Conservation (phyloP, 176 grass and related monocot species). For the Aechmea fasciata region DNA sequence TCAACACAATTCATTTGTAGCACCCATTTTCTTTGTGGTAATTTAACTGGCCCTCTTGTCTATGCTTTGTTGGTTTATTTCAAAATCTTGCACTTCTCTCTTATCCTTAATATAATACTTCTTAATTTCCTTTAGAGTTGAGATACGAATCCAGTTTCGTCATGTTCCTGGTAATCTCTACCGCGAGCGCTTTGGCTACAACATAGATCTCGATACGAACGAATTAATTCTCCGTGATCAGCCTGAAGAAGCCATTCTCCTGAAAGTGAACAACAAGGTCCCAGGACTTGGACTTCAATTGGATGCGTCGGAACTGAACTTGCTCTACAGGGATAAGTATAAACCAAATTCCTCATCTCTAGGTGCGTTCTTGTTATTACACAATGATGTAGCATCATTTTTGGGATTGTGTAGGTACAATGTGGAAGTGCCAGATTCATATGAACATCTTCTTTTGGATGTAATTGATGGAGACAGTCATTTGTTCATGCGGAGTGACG, state of each 20-base stretch:
- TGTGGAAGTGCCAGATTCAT: constrained; percentile 78
- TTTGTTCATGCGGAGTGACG: constrained; percentile 91
- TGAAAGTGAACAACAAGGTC: constrained; percentile 96
- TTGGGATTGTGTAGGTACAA: constrained; percentile 45
- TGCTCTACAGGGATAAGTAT: constrained; percentile 89
- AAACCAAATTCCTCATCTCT: not conserved
- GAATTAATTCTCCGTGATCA: constrained; percentile 82
- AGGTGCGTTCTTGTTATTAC: not conserved
- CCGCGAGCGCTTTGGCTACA: constrained; percentile 52
- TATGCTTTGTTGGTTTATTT: no score
- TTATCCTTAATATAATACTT: not conserved
- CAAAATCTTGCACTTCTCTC: not conserved
- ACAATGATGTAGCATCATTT: not conserved
- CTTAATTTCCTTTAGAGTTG: constrained; percentile 44
- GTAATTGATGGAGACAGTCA: constrained; percentile 91
- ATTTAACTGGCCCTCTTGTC: not conserved
- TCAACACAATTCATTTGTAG: no score
- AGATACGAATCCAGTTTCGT: constrained; percentile 94
- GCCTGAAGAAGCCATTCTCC: constrained; percentile 82
- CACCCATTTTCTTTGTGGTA: not conserved
- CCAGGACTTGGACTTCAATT: constrained; percentile 76
- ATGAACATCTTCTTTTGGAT: constrained; percentile 87
- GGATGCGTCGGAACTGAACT: constrained; percentile 91
- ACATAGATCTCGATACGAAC: constrained; percentile 76
- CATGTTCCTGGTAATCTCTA: constrained; percentile 96